phyloP scores from a whole-genome alignment of 2,329 filamentous ascomycete species.

The Triangularia setosa region DNA sequence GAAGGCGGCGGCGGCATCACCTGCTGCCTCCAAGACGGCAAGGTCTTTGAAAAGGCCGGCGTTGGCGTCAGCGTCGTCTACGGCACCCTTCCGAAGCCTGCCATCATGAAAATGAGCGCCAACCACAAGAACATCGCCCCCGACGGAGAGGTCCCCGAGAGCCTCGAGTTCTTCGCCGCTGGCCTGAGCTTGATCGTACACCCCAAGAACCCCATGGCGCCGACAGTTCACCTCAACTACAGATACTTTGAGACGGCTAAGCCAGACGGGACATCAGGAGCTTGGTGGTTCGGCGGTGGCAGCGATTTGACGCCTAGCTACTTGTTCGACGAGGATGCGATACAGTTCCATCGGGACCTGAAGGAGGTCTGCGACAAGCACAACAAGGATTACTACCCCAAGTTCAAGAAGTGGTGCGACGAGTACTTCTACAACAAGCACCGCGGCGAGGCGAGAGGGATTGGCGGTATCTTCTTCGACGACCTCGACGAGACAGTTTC shows the following conservation, averaged over 20 bases:
- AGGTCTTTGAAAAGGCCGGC: conserved; percentile 96
- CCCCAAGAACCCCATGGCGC: conserved; percentile 92
- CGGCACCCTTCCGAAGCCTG: conserved; percentile 78
- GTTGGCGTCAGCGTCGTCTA: conserved; percentile 96
- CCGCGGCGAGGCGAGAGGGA: conserved; percentile 76
- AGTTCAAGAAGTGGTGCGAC: conserved; percentile 98
- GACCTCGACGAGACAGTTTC: conserved; percentile 86
- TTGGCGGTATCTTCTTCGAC: conserved; percentile 98
- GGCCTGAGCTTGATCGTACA: conserved; percentile 91
- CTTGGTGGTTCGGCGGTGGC: conserved; percentile 98
- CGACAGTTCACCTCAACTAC: conserved; percentile 97
- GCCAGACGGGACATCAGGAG: conserved; percentile 72
- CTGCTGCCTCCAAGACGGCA: conserved; percentile 91
- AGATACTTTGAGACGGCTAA: conserved; percentile 96
- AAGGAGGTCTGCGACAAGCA: conserved; percentile 93
- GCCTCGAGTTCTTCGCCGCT: conserved; percentile 90
- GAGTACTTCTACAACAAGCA: conserved; percentile 96
- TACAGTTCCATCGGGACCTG: conserved; percentile 92
- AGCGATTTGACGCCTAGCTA: conserved; percentile 91
- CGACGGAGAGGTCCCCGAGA: conserved; percentile 59
- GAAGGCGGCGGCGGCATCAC: conserved; percentile 91
- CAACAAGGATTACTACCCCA: conserved; percentile 84
- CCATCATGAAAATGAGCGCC: conserved; percentile 87
- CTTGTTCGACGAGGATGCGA: conserved; percentile 93
- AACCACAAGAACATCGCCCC: conserved; percentile 88